Percentiles rank a stretch among this genome's conserved stretches.
Evolutionary conservation across 2,329 filamentous ascomycete species (phyloP).

Genomic region (Fusarium denticulatum): DNA sequence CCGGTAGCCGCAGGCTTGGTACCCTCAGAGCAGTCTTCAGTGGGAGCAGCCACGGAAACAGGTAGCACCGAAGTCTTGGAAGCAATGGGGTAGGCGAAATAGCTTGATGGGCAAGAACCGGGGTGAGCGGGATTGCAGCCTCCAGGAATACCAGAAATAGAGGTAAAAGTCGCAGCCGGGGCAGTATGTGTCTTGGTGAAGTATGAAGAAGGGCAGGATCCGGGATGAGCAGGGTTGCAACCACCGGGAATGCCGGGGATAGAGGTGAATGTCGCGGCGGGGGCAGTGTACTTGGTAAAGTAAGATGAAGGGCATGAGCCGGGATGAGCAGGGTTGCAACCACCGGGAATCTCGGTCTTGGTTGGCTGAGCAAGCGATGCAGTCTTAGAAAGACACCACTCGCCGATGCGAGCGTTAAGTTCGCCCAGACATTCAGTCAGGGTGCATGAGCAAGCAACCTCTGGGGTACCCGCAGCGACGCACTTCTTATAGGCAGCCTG

Average conservation of each 20-base stretch:
- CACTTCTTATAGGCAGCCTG: neutral
- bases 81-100: slow-evolving; percentile 1
- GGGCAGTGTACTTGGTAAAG: neutral
- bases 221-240: slow-evolving; percentile 26
- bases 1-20: neutral
- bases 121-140: slow-evolving; percentile 27
- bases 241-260: slow-evolving; percentile 19
- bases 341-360: slow-evolving; percentile 6
- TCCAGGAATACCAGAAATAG: neutral
- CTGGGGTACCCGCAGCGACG: neutral
- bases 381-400: slow-evolving; percentile 2
- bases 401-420: neutral
- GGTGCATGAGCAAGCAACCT: neutral
- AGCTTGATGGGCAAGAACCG: slow-evolving; percentile 10
- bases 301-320: neutral
- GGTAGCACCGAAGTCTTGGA: neutral
- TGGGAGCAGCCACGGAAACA: neutral
- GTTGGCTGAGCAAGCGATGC: slow-evolving; percentile 7
- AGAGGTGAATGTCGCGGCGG: neutral
- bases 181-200: neutral
- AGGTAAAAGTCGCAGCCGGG: neutral
- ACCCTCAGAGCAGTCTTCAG: neutral
- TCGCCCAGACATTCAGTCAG: neutral
- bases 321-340: neutral
- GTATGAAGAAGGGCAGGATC: slow-evolving; percentile 12